A percentile compares a stretch with the other conserved stretches of the same genome.
Conservation (phyloP, 805 yeast genomes). For the Kodamaea sagamina region DNA sequence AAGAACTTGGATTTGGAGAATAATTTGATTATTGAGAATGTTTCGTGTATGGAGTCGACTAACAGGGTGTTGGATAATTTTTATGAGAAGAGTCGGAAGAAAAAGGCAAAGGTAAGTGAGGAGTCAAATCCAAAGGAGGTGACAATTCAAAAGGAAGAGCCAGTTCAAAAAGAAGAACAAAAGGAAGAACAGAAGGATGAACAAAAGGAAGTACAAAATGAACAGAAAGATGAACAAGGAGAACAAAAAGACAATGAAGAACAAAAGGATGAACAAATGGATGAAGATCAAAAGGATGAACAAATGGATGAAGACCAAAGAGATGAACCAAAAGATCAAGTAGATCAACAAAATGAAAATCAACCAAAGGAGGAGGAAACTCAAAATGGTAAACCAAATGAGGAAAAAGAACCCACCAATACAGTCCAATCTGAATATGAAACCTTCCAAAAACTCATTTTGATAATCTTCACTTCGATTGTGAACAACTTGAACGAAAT, state of each 20-base stretch:
- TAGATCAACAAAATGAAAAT: neutral
- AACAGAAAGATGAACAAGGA: neutral
- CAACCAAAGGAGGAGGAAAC: neutral
- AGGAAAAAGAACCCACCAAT: too few relatives aligned
- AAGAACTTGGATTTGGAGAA: slow-evolving; percentile 27
- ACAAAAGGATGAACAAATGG: neutral
- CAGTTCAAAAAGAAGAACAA: slow-evolving; percentile 13
- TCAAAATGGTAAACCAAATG: neutral
- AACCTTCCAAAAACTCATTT: slow-evolving; percentile 21
- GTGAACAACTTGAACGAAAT: slow-evolving; percentile 34
- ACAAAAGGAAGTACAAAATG: slow-evolving; percentile 9
- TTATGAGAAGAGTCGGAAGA: slow-evolving; percentile 16
- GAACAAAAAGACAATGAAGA: neutral
- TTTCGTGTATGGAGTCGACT: slow-evolving; percentile 46
- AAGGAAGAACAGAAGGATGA: slow-evolving; percentile 13
- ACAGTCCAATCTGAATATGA: slow-evolving; percentile 7
- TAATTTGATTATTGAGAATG: slow-evolving; percentile 41
- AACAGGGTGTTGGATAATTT: slow-evolving; percentile 34
- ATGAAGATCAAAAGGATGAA: neutral
- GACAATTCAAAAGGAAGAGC: slow-evolving; percentile 9
- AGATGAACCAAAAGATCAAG: slow-evolving; percentile 15
- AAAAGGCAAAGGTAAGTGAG: slow-evolving; percentile 9
- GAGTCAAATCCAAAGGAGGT: slow-evolving; percentile 3
- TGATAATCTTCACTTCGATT: slow-evolving; percentile 27
- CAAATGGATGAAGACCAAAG: neutral